These are phyloP conservation scores for Lentinula lateritia DNA, from an alignment of 768 basidiomycete genomes.

Conservation along the genomic window DNA sequence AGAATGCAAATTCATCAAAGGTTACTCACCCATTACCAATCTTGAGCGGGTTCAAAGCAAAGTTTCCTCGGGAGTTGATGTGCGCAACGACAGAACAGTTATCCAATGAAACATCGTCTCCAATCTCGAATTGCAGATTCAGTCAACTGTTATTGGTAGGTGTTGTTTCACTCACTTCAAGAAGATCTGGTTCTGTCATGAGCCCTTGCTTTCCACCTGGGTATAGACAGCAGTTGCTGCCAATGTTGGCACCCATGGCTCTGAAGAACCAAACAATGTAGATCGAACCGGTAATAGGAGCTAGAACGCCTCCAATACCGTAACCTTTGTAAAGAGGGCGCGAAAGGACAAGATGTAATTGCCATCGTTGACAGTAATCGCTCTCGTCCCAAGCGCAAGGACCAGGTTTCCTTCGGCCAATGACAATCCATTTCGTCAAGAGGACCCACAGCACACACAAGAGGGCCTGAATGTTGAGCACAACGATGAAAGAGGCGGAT, in stretches of 20 bases:
- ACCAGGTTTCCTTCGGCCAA: conserved; percentile 33
- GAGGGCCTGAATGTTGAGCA: conserved; percentile 32
- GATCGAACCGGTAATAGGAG: conserved; percentile 31
- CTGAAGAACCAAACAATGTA: conserved; percentile 42
- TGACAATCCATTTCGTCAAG: conserved; percentile 35
- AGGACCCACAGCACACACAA: conserved; percentile 35
- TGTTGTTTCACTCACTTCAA: conserved; percentile 23
- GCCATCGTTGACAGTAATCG: conserved; percentile 46
- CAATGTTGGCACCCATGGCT: conserved; percentile 38
- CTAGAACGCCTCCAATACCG: conserved; percentile 36
- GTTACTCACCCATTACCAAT: conserved; percentile 30
- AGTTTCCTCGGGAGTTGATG: conserved; percentile 41
- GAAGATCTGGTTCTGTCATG: conserved; percentile 44
- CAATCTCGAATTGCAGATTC: conserved; percentile 22
- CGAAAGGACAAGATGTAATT: conserved; percentile 36
- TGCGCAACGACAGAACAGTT: conserved; percentile 44
- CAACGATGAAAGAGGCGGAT: conserved; percentile 29
- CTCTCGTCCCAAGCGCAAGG: conserved; percentile 41
- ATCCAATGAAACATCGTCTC: conserved; percentile 37
- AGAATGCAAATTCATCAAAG: not conserved
- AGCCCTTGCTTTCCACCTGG: conserved; percentile 33
- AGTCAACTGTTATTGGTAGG: not conserved
- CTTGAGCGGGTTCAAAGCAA: conserved; percentile 35
- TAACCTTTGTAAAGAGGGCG: conserved; percentile 33
- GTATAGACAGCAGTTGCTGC: conserved; percentile 34